These are phyloP conservation scores for Sclerotinia sclerotiorum DNA, from an alignment of 2,329 filamentous ascomycete species.

Conservation along the genomic window DNA sequence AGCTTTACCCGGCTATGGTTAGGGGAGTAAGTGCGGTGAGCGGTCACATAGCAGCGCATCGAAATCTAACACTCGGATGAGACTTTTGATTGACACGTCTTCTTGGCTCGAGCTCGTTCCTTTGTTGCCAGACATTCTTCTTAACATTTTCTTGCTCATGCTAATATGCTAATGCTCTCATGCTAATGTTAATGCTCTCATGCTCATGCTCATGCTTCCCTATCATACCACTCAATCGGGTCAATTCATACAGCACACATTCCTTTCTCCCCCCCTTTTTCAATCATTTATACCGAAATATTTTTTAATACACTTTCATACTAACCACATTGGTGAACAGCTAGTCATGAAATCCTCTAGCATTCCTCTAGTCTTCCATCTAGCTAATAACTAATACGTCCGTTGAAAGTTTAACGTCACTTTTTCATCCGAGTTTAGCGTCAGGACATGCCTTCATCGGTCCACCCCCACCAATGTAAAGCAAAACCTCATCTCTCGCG, in stretches of 20 bases:
- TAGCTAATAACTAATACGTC: not conserved
- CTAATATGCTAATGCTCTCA: not conserved
- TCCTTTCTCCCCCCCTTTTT: not conserved
- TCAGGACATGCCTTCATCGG: constrained; percentile 17
- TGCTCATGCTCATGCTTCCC: constrained; percentile 4
- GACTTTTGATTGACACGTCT: constrained; percentile 14
- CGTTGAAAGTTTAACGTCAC: constrained; percentile 12
- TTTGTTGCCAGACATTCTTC: not conserved
- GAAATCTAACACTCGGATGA: constrained; percentile 2
- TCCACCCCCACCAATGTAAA: constrained; percentile 17
- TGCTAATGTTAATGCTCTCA: not conserved
- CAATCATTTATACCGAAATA: not conserved
- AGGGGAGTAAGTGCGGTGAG: constrained; percentile 17
- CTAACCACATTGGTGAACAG: not conserved
- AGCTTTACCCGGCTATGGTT: constrained; percentile 16
- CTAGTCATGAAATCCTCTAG: constrained; percentile 6
- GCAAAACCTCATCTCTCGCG: not conserved
- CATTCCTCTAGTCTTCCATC: not conserved
- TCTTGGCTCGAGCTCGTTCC: constrained; percentile 12
- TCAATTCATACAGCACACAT: not conserved
- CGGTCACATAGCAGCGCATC: constrained; percentile 18
- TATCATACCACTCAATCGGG: constrained; percentile 16
- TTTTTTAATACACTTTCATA: not conserved
- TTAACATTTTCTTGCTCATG: constrained; percentile 5
- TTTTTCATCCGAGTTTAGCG: not conserved